Conservation (phyloP, 2,329 filamentous ascomycete species). For the Sarocladium kiliense region DNA sequence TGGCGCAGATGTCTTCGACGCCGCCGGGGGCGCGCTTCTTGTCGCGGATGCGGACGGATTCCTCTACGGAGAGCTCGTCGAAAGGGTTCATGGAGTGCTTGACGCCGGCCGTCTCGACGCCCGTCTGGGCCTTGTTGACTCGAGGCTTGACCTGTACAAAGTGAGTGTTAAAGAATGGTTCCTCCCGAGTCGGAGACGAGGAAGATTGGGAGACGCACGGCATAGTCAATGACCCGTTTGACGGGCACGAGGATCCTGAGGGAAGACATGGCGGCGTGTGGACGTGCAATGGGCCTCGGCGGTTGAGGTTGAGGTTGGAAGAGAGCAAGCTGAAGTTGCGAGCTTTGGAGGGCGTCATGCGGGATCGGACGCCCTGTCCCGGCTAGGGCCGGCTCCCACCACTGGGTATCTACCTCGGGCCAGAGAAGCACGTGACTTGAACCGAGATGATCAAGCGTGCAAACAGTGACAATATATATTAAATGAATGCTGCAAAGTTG, state of each 20-base stretch:
- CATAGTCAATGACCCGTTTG: constrained; percentile 84
- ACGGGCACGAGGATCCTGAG: constrained; percentile 74
- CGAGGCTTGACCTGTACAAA: constrained; percentile 64
- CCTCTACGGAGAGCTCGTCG: constrained; percentile 96
- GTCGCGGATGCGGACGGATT: constrained; percentile 91
- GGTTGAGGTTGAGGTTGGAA: not conserved
- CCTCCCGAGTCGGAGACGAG: constrained; percentile 13
- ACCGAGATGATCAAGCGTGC: not conserved
- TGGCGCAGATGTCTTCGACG: constrained; percentile 87
- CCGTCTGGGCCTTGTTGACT: constrained; percentile 71
- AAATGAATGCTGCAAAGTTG: too few relatives aligned
- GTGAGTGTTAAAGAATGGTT: too few relatives aligned
- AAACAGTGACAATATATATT: too few relatives aligned
- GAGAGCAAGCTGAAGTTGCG: not conserved
- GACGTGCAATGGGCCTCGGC: constrained; percentile 7
- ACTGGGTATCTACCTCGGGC: constrained; percentile 36
- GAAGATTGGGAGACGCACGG: constrained; percentile 52
- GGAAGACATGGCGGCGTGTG: constrained; percentile 45
- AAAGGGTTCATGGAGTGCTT: constrained; percentile 99
- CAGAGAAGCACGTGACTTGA: constrained; percentile 28
- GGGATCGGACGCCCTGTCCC: constrained; percentile 23
- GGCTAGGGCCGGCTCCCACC: constrained; percentile 36
- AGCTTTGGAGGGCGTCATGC: constrained; percentile 16
- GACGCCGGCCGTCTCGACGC: constrained; percentile 84
- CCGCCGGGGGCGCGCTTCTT: constrained; percentile 66